These are phyloP conservation scores for Chrysosporium queenslandicum DNA, from an alignment of 2,329 filamentous ascomycete species.

Conservation along the genomic window DNA sequence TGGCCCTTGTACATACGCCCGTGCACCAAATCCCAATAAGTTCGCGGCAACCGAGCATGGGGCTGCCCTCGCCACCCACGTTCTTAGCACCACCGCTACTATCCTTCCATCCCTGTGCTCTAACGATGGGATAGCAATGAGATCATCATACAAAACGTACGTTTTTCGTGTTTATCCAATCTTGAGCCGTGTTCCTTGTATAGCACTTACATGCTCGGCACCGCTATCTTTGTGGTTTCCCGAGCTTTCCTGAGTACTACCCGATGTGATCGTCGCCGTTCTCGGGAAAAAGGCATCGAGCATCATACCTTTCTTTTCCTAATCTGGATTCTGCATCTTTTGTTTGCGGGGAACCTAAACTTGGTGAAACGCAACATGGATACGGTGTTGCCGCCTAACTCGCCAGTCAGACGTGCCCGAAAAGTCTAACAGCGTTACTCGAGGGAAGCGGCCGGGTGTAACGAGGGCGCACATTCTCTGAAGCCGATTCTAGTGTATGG, in stretches of 20 bases:
- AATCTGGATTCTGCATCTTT: neutral
- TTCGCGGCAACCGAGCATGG: neutral
- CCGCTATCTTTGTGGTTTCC: neutral
- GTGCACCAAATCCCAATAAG: neutral
- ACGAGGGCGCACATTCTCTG: neutral
- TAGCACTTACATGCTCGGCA: neutral
- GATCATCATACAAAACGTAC: constrained; percentile 6
- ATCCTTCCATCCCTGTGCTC: neutral
- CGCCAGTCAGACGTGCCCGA: constrained; percentile 3
- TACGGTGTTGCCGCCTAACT: constrained; percentile 1
- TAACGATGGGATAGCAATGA: constrained; percentile 3
- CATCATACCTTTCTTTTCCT: neutral
- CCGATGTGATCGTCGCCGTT: neutral
- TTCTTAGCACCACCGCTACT: neutral
- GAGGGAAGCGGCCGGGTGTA: constrained; percentile 9
- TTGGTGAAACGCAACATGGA: constrained; percentile 8
- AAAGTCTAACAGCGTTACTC: constrained; percentile 3
- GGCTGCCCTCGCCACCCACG: neutral
- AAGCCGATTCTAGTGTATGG: neutral
- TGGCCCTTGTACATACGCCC: neutral
- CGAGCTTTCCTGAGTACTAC: neutral
- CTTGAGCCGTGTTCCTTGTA: neutral
- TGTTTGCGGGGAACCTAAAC: neutral
- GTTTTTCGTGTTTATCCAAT: constrained; percentile 6
- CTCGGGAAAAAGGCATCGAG: neutral